Percentiles rank a stretch among this genome's conserved stretches.
Conservation (phyloP, 257 asterid species). For the Solanum lycopersicoides region DNA sequence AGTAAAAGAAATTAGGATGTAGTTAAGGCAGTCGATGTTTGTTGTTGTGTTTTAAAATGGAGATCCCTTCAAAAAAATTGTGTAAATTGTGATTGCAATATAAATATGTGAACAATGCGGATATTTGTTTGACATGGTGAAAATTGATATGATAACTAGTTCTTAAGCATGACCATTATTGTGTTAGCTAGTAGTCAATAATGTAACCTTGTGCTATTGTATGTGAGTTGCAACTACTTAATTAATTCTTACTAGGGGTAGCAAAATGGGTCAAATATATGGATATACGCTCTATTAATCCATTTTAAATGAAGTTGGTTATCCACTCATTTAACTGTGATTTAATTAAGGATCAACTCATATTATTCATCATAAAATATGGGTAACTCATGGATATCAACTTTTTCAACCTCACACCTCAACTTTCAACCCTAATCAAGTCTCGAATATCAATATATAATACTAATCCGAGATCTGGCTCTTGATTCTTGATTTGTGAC, state of each 20-base stretch:
- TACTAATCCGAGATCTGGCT: too few relatives aligned
- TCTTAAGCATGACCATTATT: not conserved
- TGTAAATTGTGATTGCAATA: not conserved
- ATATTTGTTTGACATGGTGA: not conserved
- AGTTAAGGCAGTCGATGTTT: not conserved
- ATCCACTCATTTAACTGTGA: not conserved
- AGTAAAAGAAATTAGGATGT: not conserved
- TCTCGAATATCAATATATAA: too few relatives aligned
- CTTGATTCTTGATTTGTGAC: not conserved
- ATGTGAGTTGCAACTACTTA: not conserved
- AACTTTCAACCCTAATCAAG: not conserved
- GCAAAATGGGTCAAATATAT: too few relatives aligned
- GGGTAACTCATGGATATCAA: not conserved
- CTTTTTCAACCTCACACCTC: not conserved
- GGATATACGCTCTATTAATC: too few relatives aligned
- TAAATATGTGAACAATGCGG: too few relatives aligned
- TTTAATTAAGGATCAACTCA: too few relatives aligned
- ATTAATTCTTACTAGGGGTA: not conserved
- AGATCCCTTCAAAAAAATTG: too few relatives aligned
- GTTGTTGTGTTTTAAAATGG: too few relatives aligned
- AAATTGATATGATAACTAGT: not conserved
- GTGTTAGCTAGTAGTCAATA: not conserved
- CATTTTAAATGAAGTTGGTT: not conserved
- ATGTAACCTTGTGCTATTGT: not conserved
- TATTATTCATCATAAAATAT: too few relatives aligned